Conservation (phyloP, 306 rosid genomes). For the Argentina anserina region DNA sequence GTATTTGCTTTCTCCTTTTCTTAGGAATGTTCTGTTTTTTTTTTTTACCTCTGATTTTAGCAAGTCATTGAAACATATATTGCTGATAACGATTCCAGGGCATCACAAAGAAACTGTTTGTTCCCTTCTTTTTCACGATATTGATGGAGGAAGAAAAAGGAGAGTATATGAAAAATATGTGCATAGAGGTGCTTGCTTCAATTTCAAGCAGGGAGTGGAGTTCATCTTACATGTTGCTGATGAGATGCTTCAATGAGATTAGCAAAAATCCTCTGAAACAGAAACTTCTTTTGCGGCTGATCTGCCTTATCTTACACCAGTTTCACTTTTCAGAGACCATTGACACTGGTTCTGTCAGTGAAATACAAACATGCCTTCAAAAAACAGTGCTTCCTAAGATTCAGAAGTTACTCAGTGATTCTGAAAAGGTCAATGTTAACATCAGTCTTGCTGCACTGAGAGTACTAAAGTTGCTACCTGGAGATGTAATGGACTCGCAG, state of each 20-base stretch:
- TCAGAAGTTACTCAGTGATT: constrained; percentile 65
- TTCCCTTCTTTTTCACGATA: constrained; percentile 82
- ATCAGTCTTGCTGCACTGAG: constrained; percentile 78
- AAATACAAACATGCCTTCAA: constrained; percentile 63
- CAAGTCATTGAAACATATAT: constrained; percentile 26
- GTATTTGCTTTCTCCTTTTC: constrained; percentile 32
- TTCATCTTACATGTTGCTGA: constrained; percentile 66
- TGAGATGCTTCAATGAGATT: constrained; percentile 65
- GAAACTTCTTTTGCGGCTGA: constrained; percentile 57
- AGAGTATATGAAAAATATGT: constrained; percentile 72
- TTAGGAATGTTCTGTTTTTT: neutral
- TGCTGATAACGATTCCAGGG: constrained; percentile 44
- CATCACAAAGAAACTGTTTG: constrained; percentile 56
- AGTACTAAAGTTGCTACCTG: constrained; percentile 78
- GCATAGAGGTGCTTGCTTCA: constrained; percentile 83
- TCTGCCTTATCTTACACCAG: constrained; percentile 75
- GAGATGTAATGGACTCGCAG: constrained; percentile 73
- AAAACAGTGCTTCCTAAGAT: constrained; percentile 73
- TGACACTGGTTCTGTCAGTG: constrained; percentile 27
- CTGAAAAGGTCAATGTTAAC: constrained; percentile 74
- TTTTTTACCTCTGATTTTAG: constrained; percentile 7
- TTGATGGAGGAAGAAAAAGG: constrained; percentile 67
- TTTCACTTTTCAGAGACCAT: constrained; percentile 62
- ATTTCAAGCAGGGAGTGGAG: constrained; percentile 86
- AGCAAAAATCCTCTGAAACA: constrained; percentile 57